Base-by-base conservation (phyloP, 352 stramenopile species). In the Pythium folliculosum region DNA sequence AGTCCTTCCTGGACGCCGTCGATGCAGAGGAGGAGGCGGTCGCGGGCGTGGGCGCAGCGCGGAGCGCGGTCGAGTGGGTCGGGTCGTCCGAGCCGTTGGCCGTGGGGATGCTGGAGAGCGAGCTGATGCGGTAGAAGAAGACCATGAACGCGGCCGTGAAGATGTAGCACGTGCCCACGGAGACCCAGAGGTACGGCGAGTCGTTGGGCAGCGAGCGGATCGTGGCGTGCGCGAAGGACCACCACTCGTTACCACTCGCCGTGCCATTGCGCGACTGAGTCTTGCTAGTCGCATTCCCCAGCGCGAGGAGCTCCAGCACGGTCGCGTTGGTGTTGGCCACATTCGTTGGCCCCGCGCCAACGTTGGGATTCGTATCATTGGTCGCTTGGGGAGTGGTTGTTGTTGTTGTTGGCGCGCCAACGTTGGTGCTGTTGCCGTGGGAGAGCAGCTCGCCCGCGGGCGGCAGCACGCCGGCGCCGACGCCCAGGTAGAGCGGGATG, bases 191-290 rank as follows among this genome's bases (percentile, higher is more conserved):
- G 48, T 90, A 91, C 48, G 78, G 80, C 54, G 85, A 94, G 60
- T 89, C 74, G 70, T 90, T 76, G 55, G 87, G 87, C 65, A 95
- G 72, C 57, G 86, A 85, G 38, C 84, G 78, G 69, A 95, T 94
- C 37, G 85, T 94, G n/a, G 84, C 73, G 69, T 91, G 83, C 19
- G 75, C 77, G 61, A 92, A 93, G 14, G 80, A 90, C 85, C 85
- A 92, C 84, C 84, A 92, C 61, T 77, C 77, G 52, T 81, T 77
- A 3, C 35, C 23, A 25, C 43, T 67, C n/a, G 32, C 50, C 22
- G 30, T 48, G 23, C 17, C 16, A n/a, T 57, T 44, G 13, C 19
- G 14, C 16, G 25, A 1, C 0, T 25, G n/a, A 25, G 27, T 23
- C 38, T 58, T 58, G 51, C 52, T 30, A 21, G 54, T 59, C 21